These are phyloP conservation scores for Mycena crocata DNA, from an alignment of 768 basidiomycete species.

Conservation along the genomic window DNA sequence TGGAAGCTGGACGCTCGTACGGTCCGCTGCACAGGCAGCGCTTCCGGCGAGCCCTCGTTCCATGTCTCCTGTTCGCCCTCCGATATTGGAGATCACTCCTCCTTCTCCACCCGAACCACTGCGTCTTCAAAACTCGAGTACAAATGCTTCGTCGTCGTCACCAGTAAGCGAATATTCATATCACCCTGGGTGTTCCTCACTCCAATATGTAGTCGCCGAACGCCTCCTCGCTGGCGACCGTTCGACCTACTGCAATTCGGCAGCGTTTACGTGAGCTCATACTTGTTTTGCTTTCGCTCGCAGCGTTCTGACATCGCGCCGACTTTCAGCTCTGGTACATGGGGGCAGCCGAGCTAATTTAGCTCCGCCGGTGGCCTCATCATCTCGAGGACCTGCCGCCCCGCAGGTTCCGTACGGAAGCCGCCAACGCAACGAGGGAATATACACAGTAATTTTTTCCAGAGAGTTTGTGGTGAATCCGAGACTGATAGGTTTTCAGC, in stretches of 20 bases:
- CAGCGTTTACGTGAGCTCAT: conserved; percentile 10
- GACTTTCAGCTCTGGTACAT: conserved; percentile 1
- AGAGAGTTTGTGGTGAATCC: too few species aligned
- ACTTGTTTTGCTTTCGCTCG: neutral
- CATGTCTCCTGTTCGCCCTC: neutral
- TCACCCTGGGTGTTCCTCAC: neutral
- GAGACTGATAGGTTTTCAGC: neutral
- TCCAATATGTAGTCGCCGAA: neutral
- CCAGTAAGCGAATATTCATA: neutral
- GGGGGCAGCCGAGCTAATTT: neutral
- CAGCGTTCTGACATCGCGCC: neutral
- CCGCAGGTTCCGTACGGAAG: neutral
- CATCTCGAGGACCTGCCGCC: neutral
- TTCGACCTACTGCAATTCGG: neutral
- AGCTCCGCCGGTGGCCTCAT: neutral
- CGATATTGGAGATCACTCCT: neutral
- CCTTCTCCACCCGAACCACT: neutral
- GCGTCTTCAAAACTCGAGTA: neutral
- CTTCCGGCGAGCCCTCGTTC: neutral
- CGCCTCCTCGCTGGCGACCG: neutral
- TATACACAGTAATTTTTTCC: conserved; percentile 5
- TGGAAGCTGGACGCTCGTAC: neutral
- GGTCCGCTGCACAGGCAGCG: neutral
- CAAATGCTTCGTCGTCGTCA: neutral
- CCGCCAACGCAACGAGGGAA: neutral